Percentiles rank a stretch among this genome's conserved stretches.
Conservation (phyloP, 1,284 basidiomycete species). For the Apiotrichum laibachii region DNA sequence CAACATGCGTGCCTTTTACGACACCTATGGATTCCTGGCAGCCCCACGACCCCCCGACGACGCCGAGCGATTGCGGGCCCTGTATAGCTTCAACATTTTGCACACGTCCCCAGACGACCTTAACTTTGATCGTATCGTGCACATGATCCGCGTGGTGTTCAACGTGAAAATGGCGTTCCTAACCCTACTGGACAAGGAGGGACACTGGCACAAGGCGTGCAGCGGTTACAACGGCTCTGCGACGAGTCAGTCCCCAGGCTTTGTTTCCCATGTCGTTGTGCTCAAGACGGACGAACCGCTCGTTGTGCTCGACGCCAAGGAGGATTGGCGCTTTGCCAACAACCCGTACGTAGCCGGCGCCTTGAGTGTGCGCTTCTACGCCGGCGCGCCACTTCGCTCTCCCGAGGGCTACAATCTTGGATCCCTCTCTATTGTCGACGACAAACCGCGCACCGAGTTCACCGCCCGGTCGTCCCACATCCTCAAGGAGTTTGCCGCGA, state of each 20-base stretch:
- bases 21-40: constrained; percentile 62
- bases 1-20: too few species aligned
- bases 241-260: constrained; percentile 4
- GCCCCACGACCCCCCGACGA: constrained; percentile 80
- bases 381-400: constrained; percentile 83
- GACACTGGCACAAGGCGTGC: constrained; percentile 83
- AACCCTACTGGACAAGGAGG: constrained; percentile 73
- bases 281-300: constrained; percentile 78
- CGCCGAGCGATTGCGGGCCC: constrained; percentile 68
- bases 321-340: constrained; percentile 77
- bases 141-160: constrained; percentile 85
- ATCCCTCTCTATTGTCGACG: constrained; percentile 80
- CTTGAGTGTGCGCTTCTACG: constrained; percentile 81
- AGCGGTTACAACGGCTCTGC: constrained; percentile 59
- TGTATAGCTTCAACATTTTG: constrained; percentile 81
- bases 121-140: constrained; percentile 89
- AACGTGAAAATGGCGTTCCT: constrained; percentile 78
- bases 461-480: constrained; percentile 84
- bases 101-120: constrained; percentile 76
- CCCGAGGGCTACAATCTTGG: constrained; percentile 88
- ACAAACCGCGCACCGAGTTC: constrained; percentile 77
- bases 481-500: constrained; percentile 86
- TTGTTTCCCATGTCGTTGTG: constrained; percentile 15
- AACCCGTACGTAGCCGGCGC: constrained; percentile 70
- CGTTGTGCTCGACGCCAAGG: constrained; percentile 71